A percentile compares a stretch with the other conserved stretches of the same genome.
Evolutionary conservation across 129 eudicot genomes (phyloP).

Genomic region (Tagetes erecta): DNA sequence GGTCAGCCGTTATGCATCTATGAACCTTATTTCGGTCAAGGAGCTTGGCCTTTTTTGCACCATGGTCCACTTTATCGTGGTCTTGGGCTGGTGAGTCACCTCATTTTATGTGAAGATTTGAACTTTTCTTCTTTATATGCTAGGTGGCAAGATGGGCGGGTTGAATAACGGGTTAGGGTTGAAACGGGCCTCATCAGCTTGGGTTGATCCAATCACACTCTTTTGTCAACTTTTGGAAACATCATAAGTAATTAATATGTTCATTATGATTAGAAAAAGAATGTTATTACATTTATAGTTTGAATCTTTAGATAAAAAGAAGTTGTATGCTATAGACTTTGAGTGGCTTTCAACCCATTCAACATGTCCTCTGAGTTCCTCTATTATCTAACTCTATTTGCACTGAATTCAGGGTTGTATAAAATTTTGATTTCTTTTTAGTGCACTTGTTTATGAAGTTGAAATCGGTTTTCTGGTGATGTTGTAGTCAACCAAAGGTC

Average conservation of each 20-base stretch:
- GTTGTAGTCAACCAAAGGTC: conserved; percentile 71
- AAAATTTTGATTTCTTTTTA: not conserved
- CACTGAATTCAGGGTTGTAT: not conserved
- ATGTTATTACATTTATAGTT: not conserved
- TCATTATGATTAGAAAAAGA: not conserved
- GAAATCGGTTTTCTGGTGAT: not conserved
- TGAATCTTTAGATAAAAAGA: not conserved
- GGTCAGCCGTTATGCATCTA: conserved; percentile 86
- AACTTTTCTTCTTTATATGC: conserved; percentile 1
- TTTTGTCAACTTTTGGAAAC: not conserved
- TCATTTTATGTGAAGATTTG: not conserved
- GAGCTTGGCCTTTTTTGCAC: conserved; percentile 96
- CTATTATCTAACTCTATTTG: not conserved
- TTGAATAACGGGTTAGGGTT: conserved; percentile 1
- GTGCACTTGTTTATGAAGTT: not conserved
- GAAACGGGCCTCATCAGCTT: not conserved
- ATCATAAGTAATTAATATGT: not conserved
- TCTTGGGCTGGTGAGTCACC: conserved; percentile 70
- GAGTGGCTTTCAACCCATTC: not conserved
- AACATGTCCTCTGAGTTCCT: not conserved
- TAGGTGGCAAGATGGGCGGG: not conserved
- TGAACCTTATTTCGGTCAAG: conserved; percentile 95
- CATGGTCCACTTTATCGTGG: conserved; percentile 78
- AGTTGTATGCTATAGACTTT: not conserved
- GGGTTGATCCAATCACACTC: not conserved